Evolutionary conservation across 805 yeast species (phyloP), one percentile per base, ranked within the genome.

Genomic region (Cyberlindnera maritima): DNA sequence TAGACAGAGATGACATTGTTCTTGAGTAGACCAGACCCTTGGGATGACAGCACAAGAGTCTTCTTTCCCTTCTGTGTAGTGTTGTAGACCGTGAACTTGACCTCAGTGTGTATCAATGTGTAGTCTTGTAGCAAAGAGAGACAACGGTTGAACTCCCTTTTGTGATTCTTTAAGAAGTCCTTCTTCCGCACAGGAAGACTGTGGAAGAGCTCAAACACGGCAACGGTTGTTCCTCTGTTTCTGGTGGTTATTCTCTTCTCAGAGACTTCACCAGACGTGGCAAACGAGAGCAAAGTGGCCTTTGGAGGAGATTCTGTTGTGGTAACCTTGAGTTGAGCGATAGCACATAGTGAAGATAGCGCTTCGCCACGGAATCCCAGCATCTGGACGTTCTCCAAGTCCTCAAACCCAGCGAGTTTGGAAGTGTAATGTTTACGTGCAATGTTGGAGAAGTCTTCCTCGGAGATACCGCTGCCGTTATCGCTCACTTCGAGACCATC

Each of bases 341-440:
- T 68, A 6, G 82, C 74, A 58, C 88, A 81, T 10, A 87, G 58
- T 0, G 92, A 83, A 53, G 85, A 80, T 59, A 87, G 68, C 0
- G 94, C 94, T 62, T 87, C 94, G 23, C 95, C 95, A 64, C 95
- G 71, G 57, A 87, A 87, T 0, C 95, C 95, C 26, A 84, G 65
- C 0, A 91, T 81, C 4, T 57, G 53, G 3, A 85, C 78, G 4
- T 55, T 55, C 5, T 63, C 56, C 32, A 86, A 66, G 52, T 81
- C 87, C 28, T 80, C 80, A 60, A 83, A 86, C 2, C 58, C 55
- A 0, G 63, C 42, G 11, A 87, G 63, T 56, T 87, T 87, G 0
- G 92, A 85, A 0, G 95, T 87, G 56, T 77, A 74, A 56, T 84
- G 82, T 52, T 82, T 81, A 45, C 75, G 53, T 36, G 89, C 85